These are phyloP conservation scores for Podaxis sp. DNA, from an alignment of 768 basidiomycete species.

Conservation along the genomic window DNA sequence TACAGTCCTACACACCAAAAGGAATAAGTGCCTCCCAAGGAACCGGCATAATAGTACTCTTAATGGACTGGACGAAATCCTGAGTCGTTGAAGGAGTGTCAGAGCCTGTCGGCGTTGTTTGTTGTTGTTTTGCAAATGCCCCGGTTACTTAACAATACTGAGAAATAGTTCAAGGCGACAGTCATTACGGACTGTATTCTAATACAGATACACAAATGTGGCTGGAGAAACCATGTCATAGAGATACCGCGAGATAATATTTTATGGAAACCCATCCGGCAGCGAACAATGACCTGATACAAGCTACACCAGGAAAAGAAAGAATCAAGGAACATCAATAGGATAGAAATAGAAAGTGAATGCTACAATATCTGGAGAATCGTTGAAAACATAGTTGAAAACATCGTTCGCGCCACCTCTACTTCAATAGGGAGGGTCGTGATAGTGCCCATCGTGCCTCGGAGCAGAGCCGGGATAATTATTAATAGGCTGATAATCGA, in stretches of 20 bases:
- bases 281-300: not conserved
- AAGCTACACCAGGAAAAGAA: not conserved
- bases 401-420: not conserved
- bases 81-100: not conserved
- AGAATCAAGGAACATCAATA: not conserved
- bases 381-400: too few species aligned
- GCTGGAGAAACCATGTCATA: not conserved
- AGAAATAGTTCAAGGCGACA: not conserved
- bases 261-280: not conserved
- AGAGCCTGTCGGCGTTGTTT: constrained; percentile 13
- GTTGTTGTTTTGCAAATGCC: constrained; percentile 7
- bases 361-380: not conserved
- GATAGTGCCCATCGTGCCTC: too few species aligned
- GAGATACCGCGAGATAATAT: not conserved
- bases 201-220: not conserved
- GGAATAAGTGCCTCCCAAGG: constrained; percentile 98
- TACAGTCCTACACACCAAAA: constrained; percentile 59
- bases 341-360: not conserved
- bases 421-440: not conserved
- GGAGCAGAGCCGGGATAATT: not conserved
- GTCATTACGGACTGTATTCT: not conserved
- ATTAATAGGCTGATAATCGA: not conserved
- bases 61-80: not conserved
- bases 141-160: not conserved
- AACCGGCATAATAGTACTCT: constrained; percentile 71